A percentile compares a stretch with the other conserved stretches of the same genome.
These are phyloP conservation scores for Metarhizium rileyi DNA, from an alignment of 2,329 filamentous ascomycete species.

Conservation along the genomic window DNA sequence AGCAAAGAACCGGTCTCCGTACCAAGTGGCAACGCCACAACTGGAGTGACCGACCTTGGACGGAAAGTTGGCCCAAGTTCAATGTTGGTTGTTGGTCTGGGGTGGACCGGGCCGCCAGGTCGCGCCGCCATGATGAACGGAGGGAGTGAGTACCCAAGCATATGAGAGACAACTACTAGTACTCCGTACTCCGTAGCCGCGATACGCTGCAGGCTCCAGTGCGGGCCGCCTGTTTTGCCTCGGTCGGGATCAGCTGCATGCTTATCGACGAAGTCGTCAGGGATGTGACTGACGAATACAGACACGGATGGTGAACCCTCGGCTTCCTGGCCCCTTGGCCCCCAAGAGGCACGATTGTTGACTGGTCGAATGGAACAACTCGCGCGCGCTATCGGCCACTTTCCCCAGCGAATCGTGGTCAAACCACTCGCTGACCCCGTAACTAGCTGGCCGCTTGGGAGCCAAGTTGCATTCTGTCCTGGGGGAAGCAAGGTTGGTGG, in stretches of 20 bases:
- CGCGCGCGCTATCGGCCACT: not conserved
- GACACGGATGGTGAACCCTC: not conserved
- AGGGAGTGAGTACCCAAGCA: too few relatives aligned
- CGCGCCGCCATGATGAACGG: slow-evolving; percentile 4
- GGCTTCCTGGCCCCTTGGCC: slow-evolving; percentile 1
- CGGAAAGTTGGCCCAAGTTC: not conserved
- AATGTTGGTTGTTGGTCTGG: too few relatives aligned
- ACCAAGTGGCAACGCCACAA: too few relatives aligned
- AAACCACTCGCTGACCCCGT: not conserved
- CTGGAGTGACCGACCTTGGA: too few relatives aligned
- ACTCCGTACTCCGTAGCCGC: slow-evolving; percentile 5
- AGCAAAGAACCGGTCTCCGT: too few relatives aligned
- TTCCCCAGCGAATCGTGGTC: not conserved
- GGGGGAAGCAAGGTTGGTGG: too few relatives aligned
- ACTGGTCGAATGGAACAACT: not conserved
- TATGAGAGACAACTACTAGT: too few relatives aligned
- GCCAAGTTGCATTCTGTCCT: too few relatives aligned
- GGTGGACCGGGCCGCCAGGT: slow-evolving; percentile 8
- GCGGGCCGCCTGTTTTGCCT: not conserved
- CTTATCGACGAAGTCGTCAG: not conserved
- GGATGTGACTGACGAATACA: too few relatives aligned
- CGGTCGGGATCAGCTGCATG: not conserved
- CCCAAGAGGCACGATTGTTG: not conserved
- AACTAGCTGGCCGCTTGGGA: too few relatives aligned
- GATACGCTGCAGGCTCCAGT: slow-evolving; percentile 3